Evolutionary conservation across 495 filamentous ascomycete genomes (phyloP).

Genomic region (Aspergillus campestris): DNA sequence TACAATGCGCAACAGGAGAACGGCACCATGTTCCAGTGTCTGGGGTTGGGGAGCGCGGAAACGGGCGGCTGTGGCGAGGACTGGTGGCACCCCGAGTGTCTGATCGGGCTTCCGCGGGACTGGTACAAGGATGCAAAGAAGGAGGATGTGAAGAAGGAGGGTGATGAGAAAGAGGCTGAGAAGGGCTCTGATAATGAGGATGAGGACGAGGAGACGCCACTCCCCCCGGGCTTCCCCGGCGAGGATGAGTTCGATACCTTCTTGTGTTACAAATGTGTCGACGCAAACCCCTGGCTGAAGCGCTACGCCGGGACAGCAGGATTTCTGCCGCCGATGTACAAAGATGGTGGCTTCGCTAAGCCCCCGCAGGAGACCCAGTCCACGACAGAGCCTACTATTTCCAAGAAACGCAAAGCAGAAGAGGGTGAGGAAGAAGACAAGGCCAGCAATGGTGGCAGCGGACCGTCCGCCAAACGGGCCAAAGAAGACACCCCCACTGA

Average conservation of each 20-base stretch:
- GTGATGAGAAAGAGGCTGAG: conserved; percentile 7
- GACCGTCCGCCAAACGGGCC: conserved; percentile 48
- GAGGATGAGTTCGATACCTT: conserved; percentile 85
- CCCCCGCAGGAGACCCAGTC: not conserved
- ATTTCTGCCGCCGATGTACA: conserved; percentile 66
- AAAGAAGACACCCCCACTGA: conserved; percentile 29
- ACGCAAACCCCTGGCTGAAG: conserved; percentile 87
- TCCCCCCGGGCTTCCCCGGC: conserved; percentile 75
- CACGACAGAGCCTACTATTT: conserved; percentile 3
- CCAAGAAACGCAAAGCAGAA: conserved; percentile 73
- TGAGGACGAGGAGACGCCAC: conserved; percentile 47
- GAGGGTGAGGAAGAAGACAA: conserved; percentile 46
- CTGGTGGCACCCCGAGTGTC: conserved; percentile 96
- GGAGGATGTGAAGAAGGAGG: conserved; percentile 34
- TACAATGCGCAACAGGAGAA: conserved; percentile 83
- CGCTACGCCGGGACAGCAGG: conserved; percentile 74
- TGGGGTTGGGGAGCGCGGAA: conserved; percentile 71
- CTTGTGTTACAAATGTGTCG: conserved; percentile 89
- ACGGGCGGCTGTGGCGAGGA: conserved; percentile 93
- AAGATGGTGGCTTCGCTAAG: conserved; percentile 21
- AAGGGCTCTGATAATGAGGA: conserved; percentile 4
- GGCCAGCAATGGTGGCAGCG: conserved; percentile 5
- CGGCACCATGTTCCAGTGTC: conserved; percentile 98
- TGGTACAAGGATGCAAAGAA: conserved; percentile 29
- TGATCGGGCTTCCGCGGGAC: conserved; percentile 65